These are phyloP conservation scores for Besnoitia besnoiti DNA, from an alignment of 169 alveolate species.

Conservation along the genomic window DNA sequence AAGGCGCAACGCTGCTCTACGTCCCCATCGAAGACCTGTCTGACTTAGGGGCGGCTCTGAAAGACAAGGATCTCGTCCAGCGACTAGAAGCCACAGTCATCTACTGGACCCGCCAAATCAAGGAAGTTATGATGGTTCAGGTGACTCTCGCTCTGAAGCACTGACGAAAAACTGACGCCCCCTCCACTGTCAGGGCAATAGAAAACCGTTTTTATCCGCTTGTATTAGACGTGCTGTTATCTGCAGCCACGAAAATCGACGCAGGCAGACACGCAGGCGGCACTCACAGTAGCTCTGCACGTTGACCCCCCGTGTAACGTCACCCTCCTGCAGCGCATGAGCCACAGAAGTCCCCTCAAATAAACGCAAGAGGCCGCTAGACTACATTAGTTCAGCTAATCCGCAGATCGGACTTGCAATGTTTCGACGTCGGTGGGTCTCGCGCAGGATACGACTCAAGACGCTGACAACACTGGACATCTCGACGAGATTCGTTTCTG, in stretches of 20 bases:
- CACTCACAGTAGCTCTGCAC: too few species aligned
- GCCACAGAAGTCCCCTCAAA: too few species aligned
- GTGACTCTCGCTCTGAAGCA: conserved; percentile 70
- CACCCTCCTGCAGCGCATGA: too few species aligned
- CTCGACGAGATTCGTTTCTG: conserved; percentile 92
- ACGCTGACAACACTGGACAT: conserved; percentile 89
- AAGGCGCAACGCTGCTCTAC: conserved; percentile 89
- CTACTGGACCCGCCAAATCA: conserved; percentile 94
- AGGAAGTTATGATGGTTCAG: conserved; percentile 89
- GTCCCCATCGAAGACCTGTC: conserved; percentile 92
- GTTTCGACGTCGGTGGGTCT: background rate
- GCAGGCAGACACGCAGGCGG: too few species aligned
- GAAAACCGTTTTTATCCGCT: too few species aligned
- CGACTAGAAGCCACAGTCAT: conserved; percentile 91
- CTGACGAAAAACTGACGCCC: background rate
- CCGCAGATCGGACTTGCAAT: too few species aligned
- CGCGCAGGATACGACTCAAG: conserved; percentile 69
- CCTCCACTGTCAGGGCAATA: background rate
- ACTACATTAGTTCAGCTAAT: too few species aligned
- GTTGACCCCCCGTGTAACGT: too few species aligned
- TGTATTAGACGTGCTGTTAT: too few species aligned
- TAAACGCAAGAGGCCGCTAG: too few species aligned
- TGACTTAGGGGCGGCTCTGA: conserved; percentile 86
- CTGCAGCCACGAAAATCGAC: too few species aligned
- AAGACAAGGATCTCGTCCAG: conserved; percentile 91